Evolutionary conservation across 2,329 filamentous ascomycete genomes (phyloP).

Genomic region (Botrytis galanthina): DNA sequence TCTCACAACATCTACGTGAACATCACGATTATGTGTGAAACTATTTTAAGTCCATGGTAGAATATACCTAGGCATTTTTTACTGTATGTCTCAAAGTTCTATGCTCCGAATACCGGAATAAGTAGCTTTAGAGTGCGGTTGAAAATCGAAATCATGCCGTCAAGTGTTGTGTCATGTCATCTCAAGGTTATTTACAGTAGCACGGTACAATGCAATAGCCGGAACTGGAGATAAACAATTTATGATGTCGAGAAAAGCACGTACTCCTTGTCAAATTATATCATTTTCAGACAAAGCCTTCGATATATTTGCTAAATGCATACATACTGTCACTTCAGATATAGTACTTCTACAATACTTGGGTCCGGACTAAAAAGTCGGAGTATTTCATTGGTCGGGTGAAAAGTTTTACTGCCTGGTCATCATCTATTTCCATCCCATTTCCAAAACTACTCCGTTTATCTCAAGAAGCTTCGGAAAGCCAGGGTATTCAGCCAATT

Average conservation of each 20-base stretch:
- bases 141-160: slow-evolving; percentile 12
- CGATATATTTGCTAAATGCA: slow-evolving; percentile 1
- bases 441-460: background rate
- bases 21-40: background rate
- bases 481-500: background rate
- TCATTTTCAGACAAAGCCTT: slow-evolving; percentile 2
- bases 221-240: slow-evolving; percentile 15
- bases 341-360: slow-evolving; percentile 3
- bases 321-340: slow-evolving; percentile 9
- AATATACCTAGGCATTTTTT: background rate
- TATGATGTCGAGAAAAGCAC: slow-evolving; percentile 8
- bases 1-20: slow-evolving; percentile 4
- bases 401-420: background rate
- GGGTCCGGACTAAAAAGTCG: background rate
- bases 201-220: slow-evolving; percentile 15
- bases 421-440: background rate
- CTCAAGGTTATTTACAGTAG: slow-evolving; percentile 15
- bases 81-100: slow-evolving; percentile 7
- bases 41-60: background rate
- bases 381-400: slow-evolving; percentile 10
- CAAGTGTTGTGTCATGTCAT: slow-evolving; percentile 21
- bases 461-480: background rate
- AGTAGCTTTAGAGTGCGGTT: slow-evolving; percentile 9
- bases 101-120: slow-evolving; percentile 12
- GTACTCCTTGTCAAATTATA: slow-evolving; percentile 5